Evolutionary conservation across 2,329 filamentous ascomycete genomes (phyloP).

Genomic region (Colletotrichum camelliae): DNA sequence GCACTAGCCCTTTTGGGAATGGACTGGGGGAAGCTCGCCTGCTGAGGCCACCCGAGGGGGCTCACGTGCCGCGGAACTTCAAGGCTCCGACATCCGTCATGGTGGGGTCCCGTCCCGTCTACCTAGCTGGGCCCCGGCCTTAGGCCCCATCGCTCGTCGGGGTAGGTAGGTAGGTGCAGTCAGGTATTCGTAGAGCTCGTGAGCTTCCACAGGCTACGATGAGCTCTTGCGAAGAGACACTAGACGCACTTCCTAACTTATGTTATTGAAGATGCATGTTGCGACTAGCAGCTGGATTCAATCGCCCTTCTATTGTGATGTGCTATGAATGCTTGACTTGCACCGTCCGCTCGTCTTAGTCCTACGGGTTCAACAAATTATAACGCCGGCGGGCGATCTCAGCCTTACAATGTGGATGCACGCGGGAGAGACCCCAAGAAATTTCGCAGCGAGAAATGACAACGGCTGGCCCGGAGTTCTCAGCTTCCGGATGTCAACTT

Average conservation of each 20-base stretch:
- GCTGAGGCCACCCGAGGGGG: background rate
- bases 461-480: background rate
- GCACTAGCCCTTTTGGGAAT: background rate
- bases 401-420: background rate
- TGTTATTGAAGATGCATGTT: background rate
- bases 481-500: background rate
- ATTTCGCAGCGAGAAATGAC: background rate
- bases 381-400: background rate
- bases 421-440: background rate
- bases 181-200: background rate
- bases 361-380: background rate
- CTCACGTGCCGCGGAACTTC: slow-evolving; percentile 2
- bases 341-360: background rate
- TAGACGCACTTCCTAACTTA: background rate
- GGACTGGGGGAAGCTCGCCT: background rate
- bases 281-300: background rate
- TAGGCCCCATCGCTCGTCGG: too few species aligned
- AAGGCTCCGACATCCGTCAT: background rate
- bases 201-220: background rate
- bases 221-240: background rate
- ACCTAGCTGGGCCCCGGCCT: too few species aligned
- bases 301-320: background rate
- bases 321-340: background rate
- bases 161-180: background rate
- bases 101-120: background rate